Base-by-base conservation (phyloP, 2,329 filamentous ascomycete genomes). In the Botrytis galanthina region DNA sequence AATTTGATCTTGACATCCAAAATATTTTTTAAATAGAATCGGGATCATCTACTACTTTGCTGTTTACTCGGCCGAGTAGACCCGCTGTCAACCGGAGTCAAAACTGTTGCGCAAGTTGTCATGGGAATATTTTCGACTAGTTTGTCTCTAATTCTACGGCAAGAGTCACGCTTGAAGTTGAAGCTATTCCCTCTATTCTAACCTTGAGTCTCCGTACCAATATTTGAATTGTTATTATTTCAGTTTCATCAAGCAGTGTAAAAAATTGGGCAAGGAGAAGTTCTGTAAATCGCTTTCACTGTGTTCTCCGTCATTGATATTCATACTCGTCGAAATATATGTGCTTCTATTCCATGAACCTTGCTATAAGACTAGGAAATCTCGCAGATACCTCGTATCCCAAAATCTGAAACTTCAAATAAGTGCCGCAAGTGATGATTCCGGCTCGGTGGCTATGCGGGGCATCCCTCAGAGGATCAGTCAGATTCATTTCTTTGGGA, bases 241-340 rank as follows among this genome's bases (percentile, higher is more conserved):
- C 12, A 26, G 29, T 46, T 39, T 0, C 8, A 35, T 35, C 29
- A 10, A 1, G 5, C 10, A 18, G 3, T n/a, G 10, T 42, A 8
- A 4, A 51, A 0, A 7, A 35, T 7, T 3, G 4, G 29, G 44
- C 1, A 2, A 0, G 51, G 5, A 20, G 3, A 12, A n/a, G 5
- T 39, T 67, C 44, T 29, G 35, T 1, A 35, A 3, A 51, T 51
- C 20, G 8, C 18, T 8, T 3, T 1, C 48, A 51, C 35, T 26
- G 6, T n/a, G 20, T 22, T 51, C 12, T 51, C 6, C n/a, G 3
- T 32, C 22, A 6, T 20, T 9, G 10, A 37, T n/a, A 35, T 67
- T n/a, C 6, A 37, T 3, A 0, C 3, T n/a, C 6, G 0, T 18
- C 44, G 9, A 26, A 35, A 20, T 3, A 1, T n/a, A 8, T 44